Conservation (phyloP, 164 flowering plant species). For the Euptelea pleiosperma region DNA sequence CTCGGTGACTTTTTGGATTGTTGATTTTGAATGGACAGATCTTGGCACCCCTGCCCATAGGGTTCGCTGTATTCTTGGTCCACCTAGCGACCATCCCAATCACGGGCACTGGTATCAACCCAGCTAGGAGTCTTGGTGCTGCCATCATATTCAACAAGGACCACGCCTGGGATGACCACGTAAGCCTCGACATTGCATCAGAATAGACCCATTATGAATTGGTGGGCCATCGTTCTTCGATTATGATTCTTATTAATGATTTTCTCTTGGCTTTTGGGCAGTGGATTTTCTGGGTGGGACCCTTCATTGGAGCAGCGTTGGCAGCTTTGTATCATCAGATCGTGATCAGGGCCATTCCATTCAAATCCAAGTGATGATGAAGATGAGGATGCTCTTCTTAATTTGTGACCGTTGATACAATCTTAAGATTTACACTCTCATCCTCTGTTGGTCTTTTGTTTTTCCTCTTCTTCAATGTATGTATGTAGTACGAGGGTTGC, state of each 20-base stretch:
- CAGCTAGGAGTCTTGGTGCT: conserved; percentile 88
- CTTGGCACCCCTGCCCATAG: conserved; percentile 81
- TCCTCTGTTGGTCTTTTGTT: no score
- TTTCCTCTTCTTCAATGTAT: no score
- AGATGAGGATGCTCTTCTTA: neutral
- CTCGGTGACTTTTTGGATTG: no score
- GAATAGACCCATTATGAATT: no score
- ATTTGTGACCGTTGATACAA: no score
- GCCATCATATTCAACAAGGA: conserved; percentile 74
- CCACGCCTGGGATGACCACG: conserved; percentile 73
- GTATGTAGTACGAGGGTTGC: no score
- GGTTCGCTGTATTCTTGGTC: conserved; percentile 84
- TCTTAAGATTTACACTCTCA: no score
- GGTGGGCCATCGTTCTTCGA: no score
- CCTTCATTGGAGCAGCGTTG: conserved; percentile 41
- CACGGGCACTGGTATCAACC: conserved; percentile 87
- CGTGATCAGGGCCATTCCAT: conserved; percentile 43
- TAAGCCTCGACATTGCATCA: conserved; percentile 25
- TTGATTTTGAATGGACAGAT: conserved; percentile 33
- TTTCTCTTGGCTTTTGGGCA: no score
- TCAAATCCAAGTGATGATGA: conserved; percentile 27
- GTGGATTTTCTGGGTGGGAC: conserved; percentile 49
- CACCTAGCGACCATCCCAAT: conserved; percentile 86
- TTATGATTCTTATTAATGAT: no score
- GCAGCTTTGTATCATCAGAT: conserved; percentile 38